Evolutionary conservation across 1,139 yeast species (phyloP).

Genomic region (Blastobotrys persicus): DNA sequence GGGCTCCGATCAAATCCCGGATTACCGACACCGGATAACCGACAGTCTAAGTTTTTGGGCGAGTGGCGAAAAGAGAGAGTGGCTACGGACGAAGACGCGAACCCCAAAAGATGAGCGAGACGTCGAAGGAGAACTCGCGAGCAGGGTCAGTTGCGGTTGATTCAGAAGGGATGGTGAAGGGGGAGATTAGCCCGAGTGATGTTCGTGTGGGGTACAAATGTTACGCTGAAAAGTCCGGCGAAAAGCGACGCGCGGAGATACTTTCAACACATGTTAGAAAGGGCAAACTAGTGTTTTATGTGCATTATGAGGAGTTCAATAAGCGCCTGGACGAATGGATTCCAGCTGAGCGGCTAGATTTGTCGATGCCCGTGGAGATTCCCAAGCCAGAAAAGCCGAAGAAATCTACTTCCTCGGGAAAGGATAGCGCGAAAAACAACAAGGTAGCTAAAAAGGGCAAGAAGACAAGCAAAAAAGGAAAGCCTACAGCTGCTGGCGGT

Average conservation of each 20-base stretch:
- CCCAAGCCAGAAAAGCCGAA: conserved; percentile 52
- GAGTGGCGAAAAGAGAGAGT: neutral
- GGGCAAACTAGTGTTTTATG: conserved; percentile 79
- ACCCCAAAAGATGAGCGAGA: conserved; percentile 5
- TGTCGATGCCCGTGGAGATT: conserved; percentile 60
- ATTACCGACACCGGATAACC: neutral
- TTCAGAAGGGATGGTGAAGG: conserved; percentile 15
- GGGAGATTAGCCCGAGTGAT: conserved; percentile 23
- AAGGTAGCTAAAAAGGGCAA: conserved; percentile 49
- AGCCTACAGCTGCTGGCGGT: conserved; percentile 16
- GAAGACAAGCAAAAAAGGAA: conserved; percentile 16
- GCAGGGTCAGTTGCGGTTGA: conserved; percentile 15
- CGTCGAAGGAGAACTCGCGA: conserved; percentile 8
- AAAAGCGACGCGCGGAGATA: conserved; percentile 77
- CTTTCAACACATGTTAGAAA: conserved; percentile 73
- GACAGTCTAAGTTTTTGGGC: no score
- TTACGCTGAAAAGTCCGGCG: conserved; percentile 77
- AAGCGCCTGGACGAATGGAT: conserved; percentile 97
- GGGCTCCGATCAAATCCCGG: no score
- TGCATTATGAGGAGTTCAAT: conserved; percentile 91
- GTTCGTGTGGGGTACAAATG: conserved; percentile 66
- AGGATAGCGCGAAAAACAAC: conserved; percentile 32
- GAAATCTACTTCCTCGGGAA: conserved; percentile 10
- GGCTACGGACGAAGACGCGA: neutral
- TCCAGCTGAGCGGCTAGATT: conserved; percentile 64